Evolutionary conservation across 805 yeast genomes (phyloP), one percentile per base, ranked within the genome.

Genomic region (Ogataea glucozyma): DNA sequence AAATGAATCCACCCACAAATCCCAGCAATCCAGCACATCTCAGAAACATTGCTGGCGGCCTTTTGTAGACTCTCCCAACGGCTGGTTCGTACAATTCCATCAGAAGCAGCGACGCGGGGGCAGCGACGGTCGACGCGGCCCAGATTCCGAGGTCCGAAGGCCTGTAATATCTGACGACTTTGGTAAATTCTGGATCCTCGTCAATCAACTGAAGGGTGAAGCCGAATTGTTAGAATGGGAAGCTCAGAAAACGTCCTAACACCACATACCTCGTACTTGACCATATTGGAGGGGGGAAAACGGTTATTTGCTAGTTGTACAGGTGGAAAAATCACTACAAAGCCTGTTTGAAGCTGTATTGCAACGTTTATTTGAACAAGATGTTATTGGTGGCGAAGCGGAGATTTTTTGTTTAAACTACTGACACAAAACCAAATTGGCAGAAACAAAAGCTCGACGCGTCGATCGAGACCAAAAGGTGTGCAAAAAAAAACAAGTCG

Each of bases 141-240:
- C 79, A 64, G 14, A 70, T 62, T 6, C 70, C 74, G 55, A 76
- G 78, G 67, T 87, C 96, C 11, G 82, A 70, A 16, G 76, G 62
- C 60, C 96, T 75, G 67, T 86, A 78, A 67, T 82, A 88, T 33
- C 79, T 67, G 11, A 87, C 81, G 22, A 88, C 95, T 46, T 86
- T 73, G 27, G 62, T 58, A 66, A 87, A 85, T 51, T 80, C 80
- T 22, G 96, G 96, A 62, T 87, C 96, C 39, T 76, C 72, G 61
- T 87, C 96, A 55, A 87, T 88, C 42, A 74, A 56, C 78, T 45
- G 19, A 8, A 8, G 4, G 16, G 3, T 4, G 13, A 24, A 16
- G 24, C 13, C 14, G n/a, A 31, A 23, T 10, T 14, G 11, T 14
- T 32, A 31, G 19, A 34, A 40, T 29, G 24, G 18, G 21, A 21